Percentiles rank a stretch among this genome's conserved stretches.
phyloP scores from a whole-genome alignment of 2,329 filamentous ascomycete species.

The Sporothrix schenckii region DNA sequence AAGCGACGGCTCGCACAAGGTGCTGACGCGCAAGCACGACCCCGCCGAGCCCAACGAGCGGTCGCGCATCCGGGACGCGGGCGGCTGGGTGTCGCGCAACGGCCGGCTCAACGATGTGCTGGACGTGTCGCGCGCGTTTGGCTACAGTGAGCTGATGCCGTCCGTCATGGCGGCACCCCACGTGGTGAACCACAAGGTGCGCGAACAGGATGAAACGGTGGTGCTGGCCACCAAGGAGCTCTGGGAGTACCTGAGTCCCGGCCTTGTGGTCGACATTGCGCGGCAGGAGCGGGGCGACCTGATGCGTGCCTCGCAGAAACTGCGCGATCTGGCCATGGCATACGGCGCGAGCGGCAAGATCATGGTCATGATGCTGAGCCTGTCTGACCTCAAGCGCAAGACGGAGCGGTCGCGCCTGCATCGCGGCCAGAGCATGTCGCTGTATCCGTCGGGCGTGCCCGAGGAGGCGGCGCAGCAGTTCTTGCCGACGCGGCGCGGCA shows the following conservation, averaged over 20 bases:
- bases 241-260: constrained; percentile 91
- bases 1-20: constrained; percentile 78
- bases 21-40: constrained; percentile 89
- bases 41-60: constrained; percentile 84
- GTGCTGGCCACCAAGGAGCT: constrained; percentile 88
- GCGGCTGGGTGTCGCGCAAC: constrained; percentile 92
- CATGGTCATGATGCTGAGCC: constrained; percentile 98
- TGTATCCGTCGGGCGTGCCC: constrained; percentile 74
- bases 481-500: constrained; percentile 64
- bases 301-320: constrained; percentile 92
- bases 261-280: constrained; percentile 88
- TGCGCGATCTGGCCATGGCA: constrained; percentile 91
- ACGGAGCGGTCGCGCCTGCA: constrained; percentile 71
- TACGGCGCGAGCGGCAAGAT: constrained; percentile 94
- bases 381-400: constrained; percentile 85
- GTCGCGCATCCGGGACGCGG: constrained; percentile 87
- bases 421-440: constrained; percentile 80
- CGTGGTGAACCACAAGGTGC: constrained; percentile 74
- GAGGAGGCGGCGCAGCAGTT: constrained; percentile 66
- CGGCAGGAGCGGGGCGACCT: constrained; percentile 83
- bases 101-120: constrained; percentile 91
- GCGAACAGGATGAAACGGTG: constrained; percentile 90
- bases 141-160: constrained; percentile 89
- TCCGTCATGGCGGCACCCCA: constrained; percentile 89
- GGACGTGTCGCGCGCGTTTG: constrained; percentile 91